Base-by-base conservation (phyloP, 108 stramenopile genomes). In the Aurantiochytrium sp. region DNA sequence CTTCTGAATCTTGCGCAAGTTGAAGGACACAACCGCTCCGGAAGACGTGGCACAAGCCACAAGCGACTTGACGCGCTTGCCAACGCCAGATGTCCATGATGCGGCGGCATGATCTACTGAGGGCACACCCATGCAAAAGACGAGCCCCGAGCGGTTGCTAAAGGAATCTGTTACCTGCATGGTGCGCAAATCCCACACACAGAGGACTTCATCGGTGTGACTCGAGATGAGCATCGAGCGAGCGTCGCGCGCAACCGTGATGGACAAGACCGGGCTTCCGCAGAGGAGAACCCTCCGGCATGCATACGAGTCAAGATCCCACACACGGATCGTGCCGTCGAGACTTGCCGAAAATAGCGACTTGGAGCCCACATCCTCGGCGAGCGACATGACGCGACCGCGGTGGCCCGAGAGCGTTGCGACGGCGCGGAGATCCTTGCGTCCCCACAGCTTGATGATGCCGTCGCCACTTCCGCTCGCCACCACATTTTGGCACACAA, bases 311-410 rank as follows among this genome's bases (percentile, higher is more conserved):
- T 72, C 72, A 21, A 89, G 25, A 42, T 89, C 88, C 88, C 88
- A 89, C 47, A 89, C 88, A 10, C 69, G 69, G 25, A 89, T 72
- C 44, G 88, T 89, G 19, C 88, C 64, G 88, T 89, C 88, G 47
- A 69, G 69, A 21, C 69, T 28, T n/a, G 42, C 88, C 14, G 69
- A 72, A 72, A 89, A 72, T 5, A 89, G 47, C 47, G 69, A 69
- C 88, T 28, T 53, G 16, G 58, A 58, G 16, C 43, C 87, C 21
- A 19, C 69, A 29, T 53, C 72, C 5, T n/a, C 72, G 28, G 44
- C 18, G 18, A 89, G 88, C n/a, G 88, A 44, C 45, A 72, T 55
- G 72, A 89, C 88, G 19, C 47, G 51, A 10, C 71, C 72, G 25
- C 69, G 64, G 72, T 89, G 88, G 2, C 88, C 88, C 12, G 25